Evolutionary conservation across 257 asterid species (phyloP), one percentile per base, ranked within the genome.

Genomic region (Scutellaria baicalensis): DNA sequence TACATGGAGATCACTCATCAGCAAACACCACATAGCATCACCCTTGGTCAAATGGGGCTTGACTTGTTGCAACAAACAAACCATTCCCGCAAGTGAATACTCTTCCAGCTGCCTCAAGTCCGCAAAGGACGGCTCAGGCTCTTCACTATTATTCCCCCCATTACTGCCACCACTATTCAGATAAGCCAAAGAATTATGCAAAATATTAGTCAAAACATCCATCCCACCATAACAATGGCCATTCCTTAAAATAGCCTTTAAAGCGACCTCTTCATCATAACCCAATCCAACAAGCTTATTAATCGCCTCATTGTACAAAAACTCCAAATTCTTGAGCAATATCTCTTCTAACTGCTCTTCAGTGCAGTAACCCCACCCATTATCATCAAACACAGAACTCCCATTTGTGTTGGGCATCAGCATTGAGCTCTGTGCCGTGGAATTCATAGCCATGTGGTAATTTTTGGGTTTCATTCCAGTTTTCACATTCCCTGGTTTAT

Each of bases 21-120:
- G 68, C 76, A 94, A 84, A 81, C 96, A 89, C 99, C 97, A 91
- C 99, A 94, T 89, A 0, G 97, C 97, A 35, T 91, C 96, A 12
- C 90, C 96, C 59, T 79, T 88, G 56, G 87, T 89, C 86, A 91
- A 71, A 66, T 85, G 90, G 10, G 97, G 97, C 81, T 88, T 89
- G 55, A 88, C 75, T 78, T 86, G 95, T 63, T 94, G 97, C 90
- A 94, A 80, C 77, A 94, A 79, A 70, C 89, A 82, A 62, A 94
- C 89, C 97, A 91, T 81, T n/a, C 95, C 93, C 0, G 89, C 81
- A 58, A 94, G 88, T 0, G 99, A 88, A 77, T 89, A 88, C 79
- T 89, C 96, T 77, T 77, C 90, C 67, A 94, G 75, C 83, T 89
- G 95, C 82, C 88, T 88, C 84, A 94, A 74, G 72, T 94, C 91